Evolutionary conservation across 116 monocot genomes (phyloP).

Genomic region (Posidonia oceanica): DNA sequence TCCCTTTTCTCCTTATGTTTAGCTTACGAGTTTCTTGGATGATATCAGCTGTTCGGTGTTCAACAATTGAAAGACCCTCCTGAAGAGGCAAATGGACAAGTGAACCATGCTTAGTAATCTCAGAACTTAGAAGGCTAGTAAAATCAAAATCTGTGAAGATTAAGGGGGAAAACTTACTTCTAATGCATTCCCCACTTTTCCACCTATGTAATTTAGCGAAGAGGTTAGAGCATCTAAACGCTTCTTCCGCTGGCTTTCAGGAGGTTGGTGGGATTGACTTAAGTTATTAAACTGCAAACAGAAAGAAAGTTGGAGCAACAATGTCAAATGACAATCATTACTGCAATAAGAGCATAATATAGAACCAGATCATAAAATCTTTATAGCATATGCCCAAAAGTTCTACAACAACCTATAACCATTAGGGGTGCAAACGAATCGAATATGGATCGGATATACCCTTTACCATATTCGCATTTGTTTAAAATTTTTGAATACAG

Average conservation of each 20-base stretch:
- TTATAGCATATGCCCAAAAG: too few species aligned
- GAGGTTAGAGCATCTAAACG: conserved; percentile 42
- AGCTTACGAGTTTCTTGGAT: conserved; percentile 79
- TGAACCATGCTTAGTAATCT: neutral
- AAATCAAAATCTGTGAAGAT: neutral
- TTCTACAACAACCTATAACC: too few species aligned
- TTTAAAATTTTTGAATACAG: too few species aligned
- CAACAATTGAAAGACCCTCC: conserved; percentile 68
- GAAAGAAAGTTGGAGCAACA: neutral
- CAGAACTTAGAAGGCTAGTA: neutral
- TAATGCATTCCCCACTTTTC: conserved; percentile 61
- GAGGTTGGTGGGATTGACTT: conserved; percentile 24
- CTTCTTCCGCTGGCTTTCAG: conserved; percentile 29
- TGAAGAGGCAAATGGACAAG: conserved; percentile 5
- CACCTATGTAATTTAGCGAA: conserved; percentile 69
- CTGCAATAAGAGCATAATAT: too few species aligned
- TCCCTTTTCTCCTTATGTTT: conserved; percentile 68
- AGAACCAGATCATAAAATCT: too few species aligned
- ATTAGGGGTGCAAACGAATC: too few species aligned
- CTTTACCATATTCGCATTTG: too few species aligned
- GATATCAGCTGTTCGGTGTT: conserved; percentile 54
- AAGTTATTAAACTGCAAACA: conserved; percentile 21
- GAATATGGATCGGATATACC: too few species aligned
- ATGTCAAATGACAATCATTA: neutral
- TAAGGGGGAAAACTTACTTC: conserved; percentile 39